A percentile compares a stretch with the other conserved stretches of the same genome.
Conservation (phyloP, 1,284 basidiomycete genomes). For the Rhodotorula glutinis region DNA sequence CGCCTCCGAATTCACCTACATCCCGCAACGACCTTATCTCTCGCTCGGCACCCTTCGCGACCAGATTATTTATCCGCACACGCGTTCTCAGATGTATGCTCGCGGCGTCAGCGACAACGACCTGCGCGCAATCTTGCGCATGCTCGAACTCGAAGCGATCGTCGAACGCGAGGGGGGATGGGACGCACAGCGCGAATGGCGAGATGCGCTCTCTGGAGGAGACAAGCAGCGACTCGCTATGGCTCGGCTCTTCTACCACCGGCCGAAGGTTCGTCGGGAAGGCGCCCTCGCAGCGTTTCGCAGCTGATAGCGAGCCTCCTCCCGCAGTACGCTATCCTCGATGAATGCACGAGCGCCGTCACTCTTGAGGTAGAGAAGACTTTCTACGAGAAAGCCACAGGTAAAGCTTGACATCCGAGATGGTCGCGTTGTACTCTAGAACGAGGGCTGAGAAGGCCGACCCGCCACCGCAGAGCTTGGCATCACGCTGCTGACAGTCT, state of each 20-base stretch:
- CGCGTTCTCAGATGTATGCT: conserved; percentile 67
- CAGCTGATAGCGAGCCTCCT: background rate
- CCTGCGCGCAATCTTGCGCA: conserved; percentile 66
- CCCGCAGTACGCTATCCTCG: conserved; percentile 85
- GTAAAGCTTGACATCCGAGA: too few species aligned
- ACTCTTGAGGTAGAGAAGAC: conserved; percentile 80
- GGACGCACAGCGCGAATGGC: conserved; percentile 83
- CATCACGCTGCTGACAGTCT: conserved; percentile 86
- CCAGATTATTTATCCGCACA: conserved; percentile 79
- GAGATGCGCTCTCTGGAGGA: conserved; percentile 76
- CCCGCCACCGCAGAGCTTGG: conserved; percentile 56
- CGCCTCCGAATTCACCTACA: conserved; percentile 84
- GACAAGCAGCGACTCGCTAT: conserved; percentile 80
- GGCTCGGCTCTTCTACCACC: conserved; percentile 94
- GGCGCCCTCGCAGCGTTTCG: background rate
- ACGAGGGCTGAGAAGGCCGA: too few species aligned
- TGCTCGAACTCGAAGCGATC: conserved; percentile 81
- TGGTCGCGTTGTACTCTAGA: too few species aligned
- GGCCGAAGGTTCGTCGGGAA: conserved; percentile 65
- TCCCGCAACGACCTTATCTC: conserved; percentile 93
- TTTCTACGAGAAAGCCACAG: conserved; percentile 80
- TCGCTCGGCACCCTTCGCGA: conserved; percentile 89
- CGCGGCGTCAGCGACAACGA: conserved; percentile 76
- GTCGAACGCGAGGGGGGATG: conserved; percentile 96
- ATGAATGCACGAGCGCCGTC: conserved; percentile 92